Evolutionary conservation across 2,329 filamentous ascomycete genomes (phyloP), one percentile per base, ranked within the genome.

Genomic region (Bimuria novae-zelandiae): DNA sequence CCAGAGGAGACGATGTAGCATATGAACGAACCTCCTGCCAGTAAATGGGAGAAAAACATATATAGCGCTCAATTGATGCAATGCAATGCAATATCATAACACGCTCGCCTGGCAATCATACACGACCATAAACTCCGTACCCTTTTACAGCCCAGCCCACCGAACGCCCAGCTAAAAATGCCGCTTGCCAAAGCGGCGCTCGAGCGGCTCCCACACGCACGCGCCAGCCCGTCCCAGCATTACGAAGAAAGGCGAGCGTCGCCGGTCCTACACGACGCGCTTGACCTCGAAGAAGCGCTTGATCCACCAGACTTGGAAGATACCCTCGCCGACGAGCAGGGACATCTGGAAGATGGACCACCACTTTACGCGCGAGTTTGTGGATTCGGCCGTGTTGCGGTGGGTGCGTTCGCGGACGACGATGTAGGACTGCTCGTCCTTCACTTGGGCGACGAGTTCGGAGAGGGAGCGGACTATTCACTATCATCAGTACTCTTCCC

Each of bases 301-400:
- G 74, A 99, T 78, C 92, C 94, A 99, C 93, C 94, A 99, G 62
- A 99, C 93, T 80, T 99, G 94, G 82, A 99, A 99, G 62, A 97
- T 80, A 56, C 92, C 94, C 80, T 97, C 91, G 68, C 89, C 92
- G 62, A 95, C 82, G 59, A 99, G 84, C 45, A 97, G 87, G 51
- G 86, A 84, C 61, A 99, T 86, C 77, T 99, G 92, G 77, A 97
- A 97, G 67, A 97, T 84, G 76, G 94, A 97, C 94, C 94, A 99
- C 94, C 94, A 99, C 82, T 99, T 99, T 74, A 99, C 94, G 63
- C 94, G 85, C 65, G 86, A 84, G 77, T 99, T 99, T 69, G 94
- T 99, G 83, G 92, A 97, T 81, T 99, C 94, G 60, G 94, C 94
- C 8, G 94, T 99, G 80, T 99, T 99, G 74, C 94, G 86, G 82